phyloP scores from a whole-genome alignment of 1,284 basidiomycete genomes.

The Sporisorium graminicola region DNA sequence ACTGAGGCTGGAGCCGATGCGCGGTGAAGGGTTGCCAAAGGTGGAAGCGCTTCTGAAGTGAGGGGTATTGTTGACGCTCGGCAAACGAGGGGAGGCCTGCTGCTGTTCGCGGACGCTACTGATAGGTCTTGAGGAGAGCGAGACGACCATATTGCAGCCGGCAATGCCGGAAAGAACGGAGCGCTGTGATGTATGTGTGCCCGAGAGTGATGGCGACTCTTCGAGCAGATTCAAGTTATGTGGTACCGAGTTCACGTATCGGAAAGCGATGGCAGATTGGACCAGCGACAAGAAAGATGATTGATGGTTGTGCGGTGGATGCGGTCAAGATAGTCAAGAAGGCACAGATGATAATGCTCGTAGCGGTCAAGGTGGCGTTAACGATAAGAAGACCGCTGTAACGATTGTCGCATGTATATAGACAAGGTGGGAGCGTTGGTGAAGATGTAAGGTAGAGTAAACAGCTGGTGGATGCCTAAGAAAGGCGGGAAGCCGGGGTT shows the following conservation, averaged over 20 bases:
- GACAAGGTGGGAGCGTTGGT: not conserved
- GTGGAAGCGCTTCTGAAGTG: slow-evolving; percentile 5
- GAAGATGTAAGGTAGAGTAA: not conserved
- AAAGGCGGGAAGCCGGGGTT: not conserved
- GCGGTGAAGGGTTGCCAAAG: slow-evolving; percentile 22
- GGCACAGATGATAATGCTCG: not conserved
- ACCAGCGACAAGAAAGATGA: not conserved
- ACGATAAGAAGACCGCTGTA: not conserved
- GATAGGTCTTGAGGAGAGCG: slow-evolving; percentile 37
- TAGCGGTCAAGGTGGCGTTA: not conserved
- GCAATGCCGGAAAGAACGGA: slow-evolving; percentile 26
- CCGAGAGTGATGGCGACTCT: not conserved
- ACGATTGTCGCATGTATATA: not conserved
- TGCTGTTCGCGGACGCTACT: slow-evolving; percentile 48
- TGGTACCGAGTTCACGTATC: not conserved
- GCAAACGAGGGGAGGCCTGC: slow-evolving; percentile 23
- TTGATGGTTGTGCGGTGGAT: too few species aligned
- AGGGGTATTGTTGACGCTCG: slow-evolving; percentile 21
- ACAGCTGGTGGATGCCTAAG: not conserved
- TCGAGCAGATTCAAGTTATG: not conserved
- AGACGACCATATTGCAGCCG: slow-evolving; percentile 47
- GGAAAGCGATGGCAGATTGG: not conserved
- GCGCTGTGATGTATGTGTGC: not conserved
- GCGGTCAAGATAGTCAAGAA: not conserved
- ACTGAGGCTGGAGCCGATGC: slow-evolving; percentile 19